Base-by-base conservation (phyloP, 106 monocot species). In the Dioscorea alata region DNA sequence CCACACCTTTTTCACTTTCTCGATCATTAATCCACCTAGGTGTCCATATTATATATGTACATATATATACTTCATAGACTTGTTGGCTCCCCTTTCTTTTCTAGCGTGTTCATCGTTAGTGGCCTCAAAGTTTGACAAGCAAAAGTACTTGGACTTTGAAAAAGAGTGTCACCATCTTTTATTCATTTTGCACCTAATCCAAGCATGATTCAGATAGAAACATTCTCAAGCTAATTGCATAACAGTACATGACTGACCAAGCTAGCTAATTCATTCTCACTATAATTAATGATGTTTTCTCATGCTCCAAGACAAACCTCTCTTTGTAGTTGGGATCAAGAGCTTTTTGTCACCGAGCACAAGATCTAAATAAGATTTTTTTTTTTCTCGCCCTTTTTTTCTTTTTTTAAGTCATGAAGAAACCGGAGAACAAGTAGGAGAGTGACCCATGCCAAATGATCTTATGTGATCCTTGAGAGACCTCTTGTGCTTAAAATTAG, bases 401-500 rank as follows among this genome's bases (percentile, higher is more conserved):
- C 3, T 3, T 28, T 28, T 28, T 28, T 28, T 28, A 1, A 28
- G 28, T 28, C 28, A 28, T 28, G 28, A 28, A 28, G 28, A 42
- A 42, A 5, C 35, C 20, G 16, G 61, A 64, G 16, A 14, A 15
- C 7, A 57, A 57, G 72, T 75, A 60, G 42, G 42, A 42, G 28
- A 54, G 24, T 88, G 88, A 52, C 68, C 67, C 0, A 59, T 54
- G 2, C 84, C 84, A 32, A 84, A 88, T 12, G 84, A 84, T 24
- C 84, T 73, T 23, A 88, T 73, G 63, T 88, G 88, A 61, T 88
- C 88, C 32, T 81, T 84, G 50, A 88, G 82, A 2, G 88, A 88
- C 2, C 88, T 63, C 73, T 88, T 88, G 71, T 88, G 88, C 73
- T 84, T 84, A 81, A 88, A 88, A 69, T 84, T 71, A 2, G 88